Base-by-base conservation (phyloP, 139 green algal species). In the Tetraselmis chui region DNA sequence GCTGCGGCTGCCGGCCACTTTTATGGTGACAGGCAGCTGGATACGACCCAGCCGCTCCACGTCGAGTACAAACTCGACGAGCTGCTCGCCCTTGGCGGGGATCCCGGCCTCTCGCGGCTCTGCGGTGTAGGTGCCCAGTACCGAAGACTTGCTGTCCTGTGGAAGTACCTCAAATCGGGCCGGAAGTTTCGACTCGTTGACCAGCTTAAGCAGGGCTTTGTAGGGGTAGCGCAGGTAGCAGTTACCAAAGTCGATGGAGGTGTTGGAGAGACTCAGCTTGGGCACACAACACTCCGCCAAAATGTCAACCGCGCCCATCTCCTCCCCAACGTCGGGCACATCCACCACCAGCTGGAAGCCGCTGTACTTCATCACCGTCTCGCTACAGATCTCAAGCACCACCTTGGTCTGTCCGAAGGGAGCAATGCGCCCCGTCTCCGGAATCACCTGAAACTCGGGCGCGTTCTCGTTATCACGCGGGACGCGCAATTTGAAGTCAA, bases 111-210 rank as follows among this genome's bases (percentile, higher is more conserved):
- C 78, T 2, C 45, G 59, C 23, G 91, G 91, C 28, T 87, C 81
- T 1, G 82, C 87, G 1, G 81, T 89, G 81, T 91, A 93, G 28
- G 79, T 80, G 24, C 86, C 91, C 23, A 97, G 85, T 1, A 81
- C 83, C 5, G 45, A 5, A 5, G 45, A 67, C 77, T 89, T 79
- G 79, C 86, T 92, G 59, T 87, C 32, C 82, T 91, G 86, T 1
- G 82, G 85, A 76, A 91, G 30, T 26, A 95, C 84, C 81, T 93
- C 88, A 86, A 94, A 94, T 83, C 93, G 94, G 74, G 90, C 92
- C 2, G 93, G 93, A 30, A 97, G 89, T 84, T 93, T 92, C 77
- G 88, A 91, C 28, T 90, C 82, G 78, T 97, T 97, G 22, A 84
- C 30, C 29, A 94, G 78, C 24, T 74, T 85, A n/a, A 92, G 2